A percentile compares a stretch with the other conserved stretches of the same genome.
These are phyloP conservation scores for Amanita rubescens DNA, from an alignment of 768 basidiomycete genomes.

Conservation along the genomic window DNA sequence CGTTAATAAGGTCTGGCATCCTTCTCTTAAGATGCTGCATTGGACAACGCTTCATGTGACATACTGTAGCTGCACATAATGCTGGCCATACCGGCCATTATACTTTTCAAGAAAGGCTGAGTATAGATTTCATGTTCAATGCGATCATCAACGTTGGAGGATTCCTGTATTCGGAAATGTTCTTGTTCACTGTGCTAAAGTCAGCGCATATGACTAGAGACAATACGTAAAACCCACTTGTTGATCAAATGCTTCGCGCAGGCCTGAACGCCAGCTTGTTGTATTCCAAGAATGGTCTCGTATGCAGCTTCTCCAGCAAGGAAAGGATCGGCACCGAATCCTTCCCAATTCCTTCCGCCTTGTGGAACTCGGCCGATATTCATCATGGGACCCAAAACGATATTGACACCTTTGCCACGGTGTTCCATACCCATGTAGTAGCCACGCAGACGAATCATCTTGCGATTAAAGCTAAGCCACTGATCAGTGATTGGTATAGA, in stretches of 20 bases:
- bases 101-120: constrained; percentile 60
- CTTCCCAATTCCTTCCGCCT: constrained; percentile 92
- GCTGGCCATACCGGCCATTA: constrained; percentile 67
- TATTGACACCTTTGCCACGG: constrained; percentile 74
- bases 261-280: constrained; percentile 73
- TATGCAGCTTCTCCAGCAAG: constrained; percentile 71
- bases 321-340: constrained; percentile 90
- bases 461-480: constrained; percentile 59
- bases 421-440: constrained; percentile 78
- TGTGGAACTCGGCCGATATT: constrained; percentile 74
- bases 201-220: not conserved
- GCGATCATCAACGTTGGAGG: constrained; percentile 71
- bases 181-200: constrained; percentile 53
- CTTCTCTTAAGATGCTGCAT: not conserved
- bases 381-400: constrained; percentile 80
- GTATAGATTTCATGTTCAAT: constrained; percentile 73
- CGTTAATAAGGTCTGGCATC: constrained; percentile 55
- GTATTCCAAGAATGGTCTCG: constrained; percentile 80
- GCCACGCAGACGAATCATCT: constrained; percentile 70
- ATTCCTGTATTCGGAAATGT: constrained; percentile 43
- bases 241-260: constrained; percentile 81
- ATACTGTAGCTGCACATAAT: constrained; percentile 75
- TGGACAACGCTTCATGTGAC: constrained; percentile 14
- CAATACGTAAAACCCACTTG: constrained; percentile 52
- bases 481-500: not conserved